phyloP scores from a whole-genome alignment of 2,329 filamentous ascomycete genomes.

The Trichoderma koningiopsis region DNA sequence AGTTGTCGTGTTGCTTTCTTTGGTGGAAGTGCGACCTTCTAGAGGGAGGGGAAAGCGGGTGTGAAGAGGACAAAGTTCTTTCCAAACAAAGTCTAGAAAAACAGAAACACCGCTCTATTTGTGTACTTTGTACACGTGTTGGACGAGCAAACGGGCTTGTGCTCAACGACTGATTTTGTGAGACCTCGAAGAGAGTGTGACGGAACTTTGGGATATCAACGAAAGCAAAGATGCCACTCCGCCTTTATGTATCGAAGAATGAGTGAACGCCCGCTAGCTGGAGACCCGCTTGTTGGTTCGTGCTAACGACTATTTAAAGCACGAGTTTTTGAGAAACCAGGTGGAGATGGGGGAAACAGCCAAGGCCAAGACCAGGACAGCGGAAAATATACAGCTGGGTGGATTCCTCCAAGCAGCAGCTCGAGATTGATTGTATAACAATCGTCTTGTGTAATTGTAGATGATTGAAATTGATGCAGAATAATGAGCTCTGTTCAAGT shows the following conservation, averaged over 20 bases:
- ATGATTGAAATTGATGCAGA: neutral
- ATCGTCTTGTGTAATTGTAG: neutral
- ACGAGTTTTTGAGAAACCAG: neutral
- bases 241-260: slow-evolving; percentile 9
- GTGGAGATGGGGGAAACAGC: neutral
- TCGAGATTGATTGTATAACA: neutral
- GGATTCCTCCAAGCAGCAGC: neutral
- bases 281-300: slow-evolving; percentile 9
- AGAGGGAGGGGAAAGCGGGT: neutral
- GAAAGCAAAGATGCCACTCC: neutral
- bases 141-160: neutral
- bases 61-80: neutral
- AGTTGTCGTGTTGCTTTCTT: neutral
- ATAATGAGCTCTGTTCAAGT: neutral
- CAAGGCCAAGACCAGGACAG: neutral
- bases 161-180: neutral
- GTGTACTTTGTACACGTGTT: neutral
- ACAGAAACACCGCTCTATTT: neutral
- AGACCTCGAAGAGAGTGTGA: neutral
- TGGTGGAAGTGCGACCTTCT: neutral
- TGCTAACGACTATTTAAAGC: neutral
- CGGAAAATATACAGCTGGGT: neutral
- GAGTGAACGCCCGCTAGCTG: slow-evolving; percentile 9
- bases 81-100: neutral
- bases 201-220: neutral